Percentiles rank a stretch among this genome's conserved stretches.
phyloP scores from a whole-genome alignment of 441 rosid species.

The Corymbia citriodora region DNA sequence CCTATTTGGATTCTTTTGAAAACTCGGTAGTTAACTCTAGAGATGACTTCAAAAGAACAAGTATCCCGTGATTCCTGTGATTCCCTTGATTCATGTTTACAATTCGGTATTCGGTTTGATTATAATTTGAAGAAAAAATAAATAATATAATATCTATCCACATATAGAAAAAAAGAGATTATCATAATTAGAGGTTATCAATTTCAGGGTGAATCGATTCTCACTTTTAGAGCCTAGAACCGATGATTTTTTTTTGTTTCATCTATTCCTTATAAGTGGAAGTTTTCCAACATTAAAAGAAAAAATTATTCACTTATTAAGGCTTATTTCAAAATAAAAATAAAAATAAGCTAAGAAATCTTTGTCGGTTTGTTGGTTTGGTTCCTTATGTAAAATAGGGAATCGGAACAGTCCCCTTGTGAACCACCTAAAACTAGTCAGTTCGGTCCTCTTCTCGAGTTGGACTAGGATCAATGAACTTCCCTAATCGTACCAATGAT shows the following conservation, averaged over 20 bases:
- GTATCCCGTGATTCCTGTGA: background rate
- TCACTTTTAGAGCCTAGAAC: background rate
- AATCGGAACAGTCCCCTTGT: rapidly evolving
- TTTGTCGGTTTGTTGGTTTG: rapidly evolving
- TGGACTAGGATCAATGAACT: background rate
- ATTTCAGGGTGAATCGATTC: background rate
- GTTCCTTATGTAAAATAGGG: background rate
- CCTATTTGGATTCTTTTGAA: background rate
- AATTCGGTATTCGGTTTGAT: background rate
- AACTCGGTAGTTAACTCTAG: background rate
- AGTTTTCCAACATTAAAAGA: background rate
- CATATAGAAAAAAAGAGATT: background rate
- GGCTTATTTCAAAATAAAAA: background rate
- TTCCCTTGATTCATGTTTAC: background rate
- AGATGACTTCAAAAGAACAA: background rate
- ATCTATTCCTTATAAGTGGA: background rate
- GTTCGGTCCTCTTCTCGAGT: background rate
- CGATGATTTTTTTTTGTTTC: background rate
- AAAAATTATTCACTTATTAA: background rate
- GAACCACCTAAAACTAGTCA: too few species aligned
- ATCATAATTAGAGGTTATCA: background rate
- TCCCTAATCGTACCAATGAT: background rate
- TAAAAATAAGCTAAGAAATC: background rate
- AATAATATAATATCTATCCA: background rate
- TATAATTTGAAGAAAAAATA: background rate